Evolutionary conservation across 495 filamentous ascomycete species (phyloP).

Genomic region (Durotheca rogersii): DNA sequence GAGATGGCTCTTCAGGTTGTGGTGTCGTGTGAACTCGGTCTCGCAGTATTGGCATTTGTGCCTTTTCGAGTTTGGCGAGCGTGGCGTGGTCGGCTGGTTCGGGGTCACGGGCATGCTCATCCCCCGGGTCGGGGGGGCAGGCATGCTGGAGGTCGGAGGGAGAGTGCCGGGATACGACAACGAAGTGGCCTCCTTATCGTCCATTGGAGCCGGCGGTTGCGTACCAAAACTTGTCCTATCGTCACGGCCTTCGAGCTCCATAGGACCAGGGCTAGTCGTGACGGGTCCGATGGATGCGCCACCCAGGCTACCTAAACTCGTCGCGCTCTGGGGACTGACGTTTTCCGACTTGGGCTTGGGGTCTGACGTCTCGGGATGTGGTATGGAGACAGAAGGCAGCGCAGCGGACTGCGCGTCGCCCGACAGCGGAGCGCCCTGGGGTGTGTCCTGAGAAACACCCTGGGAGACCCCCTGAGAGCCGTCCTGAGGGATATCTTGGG

Average conservation of each 20-base stretch:
- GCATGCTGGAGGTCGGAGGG: constrained; percentile 38
- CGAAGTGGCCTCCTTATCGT: constrained; percentile 49
- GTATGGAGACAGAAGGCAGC: constrained; percentile 38
- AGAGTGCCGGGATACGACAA: constrained; percentile 49
- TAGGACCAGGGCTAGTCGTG: constrained; percentile 43
- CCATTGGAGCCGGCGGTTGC: constrained; percentile 49
- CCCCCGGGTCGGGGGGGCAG: constrained; percentile 54
- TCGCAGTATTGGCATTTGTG: constrained; percentile 96
- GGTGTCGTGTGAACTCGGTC: constrained; percentile 95
- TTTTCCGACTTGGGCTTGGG: constrained; percentile 38
- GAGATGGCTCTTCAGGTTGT: constrained; percentile 98
- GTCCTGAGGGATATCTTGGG: constrained; percentile 34
- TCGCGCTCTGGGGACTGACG: constrained; percentile 43
- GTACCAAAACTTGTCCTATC: constrained; percentile 37
- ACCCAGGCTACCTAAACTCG: constrained; percentile 39
- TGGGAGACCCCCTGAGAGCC: constrained; percentile 31
- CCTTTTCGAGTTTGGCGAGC: constrained; percentile 68
- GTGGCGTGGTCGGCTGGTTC: constrained; percentile 57
- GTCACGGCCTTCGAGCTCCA: constrained; percentile 46
- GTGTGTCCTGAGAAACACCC: constrained; percentile 20
- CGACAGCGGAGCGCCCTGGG: constrained; percentile 14
- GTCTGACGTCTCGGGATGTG: constrained; percentile 31
- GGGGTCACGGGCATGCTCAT: constrained; percentile 74
- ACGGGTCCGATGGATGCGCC: constrained; percentile 37
- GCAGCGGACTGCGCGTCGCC: constrained; percentile 19